Percentiles rank a stretch among this genome's conserved stretches.
Conservation (phyloP, 345 rosid species). For the Microthlaspi erraticum region DNA sequence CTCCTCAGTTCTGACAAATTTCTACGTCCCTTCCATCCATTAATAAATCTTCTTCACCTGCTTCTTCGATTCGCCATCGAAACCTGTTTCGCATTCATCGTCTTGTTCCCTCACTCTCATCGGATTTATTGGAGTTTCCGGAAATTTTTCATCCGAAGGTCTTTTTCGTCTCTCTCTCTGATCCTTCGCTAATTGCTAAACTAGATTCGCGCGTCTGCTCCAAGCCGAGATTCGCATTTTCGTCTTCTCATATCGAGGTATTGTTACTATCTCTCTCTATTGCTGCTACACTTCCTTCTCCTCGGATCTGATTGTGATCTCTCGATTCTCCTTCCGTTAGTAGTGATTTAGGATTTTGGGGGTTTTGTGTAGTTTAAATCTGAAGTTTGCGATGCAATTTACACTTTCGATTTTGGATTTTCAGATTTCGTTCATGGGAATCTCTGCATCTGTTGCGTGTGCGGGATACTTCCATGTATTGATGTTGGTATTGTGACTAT, state of each 20-base stretch:
- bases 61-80: slow-evolving; percentile 36
- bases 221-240: slow-evolving; percentile 38
- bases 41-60: slow-evolving; percentile 24
- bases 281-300: neutral
- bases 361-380: slow-evolving; percentile 21
- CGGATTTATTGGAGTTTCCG: neutral
- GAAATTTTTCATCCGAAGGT: neutral
- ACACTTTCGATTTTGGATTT: slow-evolving; percentile 10
- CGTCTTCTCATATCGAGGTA: slow-evolving; percentile 26
- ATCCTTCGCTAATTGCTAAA: slow-evolving; percentile 5
- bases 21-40: slow-evolving; percentile 16
- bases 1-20: slow-evolving; percentile 30
- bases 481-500: slow-evolving; percentile 30
- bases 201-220: slow-evolving; percentile 38
- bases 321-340: slow-evolving; percentile 5
- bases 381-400: slow-evolving; percentile 14
- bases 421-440: slow-evolving; percentile 42
- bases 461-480: slow-evolving; percentile 25
- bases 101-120: slow-evolving; percentile 19
- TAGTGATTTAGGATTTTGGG: slow-evolving; percentile 30
- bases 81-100: slow-evolving; percentile 28
- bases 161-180: slow-evolving; percentile 20
- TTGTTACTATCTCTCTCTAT: neutral
- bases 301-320: slow-evolving; percentile 46
- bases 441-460: slow-evolving; percentile 32